These are phyloP conservation scores for Arthroderma sp. DNA, from an alignment of 2,329 filamentous ascomycete genomes.

Conservation along the genomic window DNA sequence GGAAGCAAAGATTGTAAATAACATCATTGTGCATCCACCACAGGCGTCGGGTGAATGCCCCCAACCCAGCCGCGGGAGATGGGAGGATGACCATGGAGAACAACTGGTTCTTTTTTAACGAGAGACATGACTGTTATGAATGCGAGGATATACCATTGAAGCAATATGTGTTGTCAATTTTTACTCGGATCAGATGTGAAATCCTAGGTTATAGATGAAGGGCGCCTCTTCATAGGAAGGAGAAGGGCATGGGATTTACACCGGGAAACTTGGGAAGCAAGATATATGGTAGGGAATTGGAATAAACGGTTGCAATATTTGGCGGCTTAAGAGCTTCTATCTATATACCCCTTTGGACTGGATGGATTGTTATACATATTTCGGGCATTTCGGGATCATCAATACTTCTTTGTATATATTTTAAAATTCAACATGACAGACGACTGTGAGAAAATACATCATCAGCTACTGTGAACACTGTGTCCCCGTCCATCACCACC, in stretches of 20 bases:
- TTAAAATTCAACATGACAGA: background rate
- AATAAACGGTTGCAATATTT: background rate
- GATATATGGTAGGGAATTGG: background rate
- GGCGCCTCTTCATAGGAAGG: background rate
- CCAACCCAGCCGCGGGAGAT: background rate
- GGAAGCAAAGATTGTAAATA: background rate
- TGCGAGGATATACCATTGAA: background rate
- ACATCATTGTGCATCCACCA: constrained; percentile 1
- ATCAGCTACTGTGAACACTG: too few relatives aligned
- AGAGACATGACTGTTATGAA: background rate
- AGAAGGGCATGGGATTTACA: background rate
- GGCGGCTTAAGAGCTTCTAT: background rate
- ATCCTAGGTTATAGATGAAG: background rate
- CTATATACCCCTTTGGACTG: background rate
- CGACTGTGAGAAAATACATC: too few relatives aligned
- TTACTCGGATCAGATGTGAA: background rate
- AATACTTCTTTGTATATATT: background rate
- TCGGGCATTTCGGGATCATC: background rate
- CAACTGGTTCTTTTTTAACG: background rate
- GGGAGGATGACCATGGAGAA: background rate
- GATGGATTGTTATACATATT: background rate
- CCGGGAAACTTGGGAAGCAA: background rate
- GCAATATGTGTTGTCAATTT: background rate
- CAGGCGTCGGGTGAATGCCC: background rate
- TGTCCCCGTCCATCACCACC: too few relatives aligned